phyloP scores from a whole-genome alignment of 2,329 filamentous ascomycete genomes.

The Exophiala mesophila region DNA sequence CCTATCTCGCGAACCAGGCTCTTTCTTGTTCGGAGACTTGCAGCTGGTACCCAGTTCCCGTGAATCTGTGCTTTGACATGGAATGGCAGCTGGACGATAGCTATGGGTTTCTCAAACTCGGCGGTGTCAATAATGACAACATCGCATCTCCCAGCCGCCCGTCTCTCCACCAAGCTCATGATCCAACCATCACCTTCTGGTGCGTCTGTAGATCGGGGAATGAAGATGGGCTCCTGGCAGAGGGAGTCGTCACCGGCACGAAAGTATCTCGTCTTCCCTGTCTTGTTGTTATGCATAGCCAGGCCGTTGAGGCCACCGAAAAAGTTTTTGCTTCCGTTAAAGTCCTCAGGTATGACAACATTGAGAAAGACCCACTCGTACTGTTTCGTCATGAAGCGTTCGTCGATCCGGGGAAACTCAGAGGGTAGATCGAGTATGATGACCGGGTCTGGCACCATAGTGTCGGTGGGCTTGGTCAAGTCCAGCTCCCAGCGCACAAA shows the following conservation, averaged over 20 bases:
- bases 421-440: constrained; percentile 11
- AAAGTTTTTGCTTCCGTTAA: constrained; percentile 1
- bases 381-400: constrained; percentile 11
- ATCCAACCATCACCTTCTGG: constrained; percentile 13
- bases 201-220: constrained; percentile 3
- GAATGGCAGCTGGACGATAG: constrained; percentile 39
- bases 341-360: constrained; percentile 5
- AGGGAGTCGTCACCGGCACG: constrained; percentile 6
- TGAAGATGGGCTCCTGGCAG: constrained; percentile 12
- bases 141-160: not conserved
- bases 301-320: constrained; percentile 10
- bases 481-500: constrained; percentile 14
- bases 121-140: constrained; percentile 41
- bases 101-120: constrained; percentile 36
- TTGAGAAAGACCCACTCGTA: constrained; percentile 8
- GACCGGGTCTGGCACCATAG: not conserved
- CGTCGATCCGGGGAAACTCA: constrained; percentile 14
- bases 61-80: constrained; percentile 30
- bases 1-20: not conserved
- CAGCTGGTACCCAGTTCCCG: constrained; percentile 31
- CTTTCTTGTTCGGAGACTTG: not conserved
- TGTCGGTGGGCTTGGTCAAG: not conserved
- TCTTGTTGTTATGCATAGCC: constrained; percentile 9
- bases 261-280: constrained; percentile 5
- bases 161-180: constrained; percentile 5